A percentile compares a stretch with the other conserved stretches of the same genome.
Conservation (phyloP, 73 alveolate genomes). For the Stentor roeselii region DNA sequence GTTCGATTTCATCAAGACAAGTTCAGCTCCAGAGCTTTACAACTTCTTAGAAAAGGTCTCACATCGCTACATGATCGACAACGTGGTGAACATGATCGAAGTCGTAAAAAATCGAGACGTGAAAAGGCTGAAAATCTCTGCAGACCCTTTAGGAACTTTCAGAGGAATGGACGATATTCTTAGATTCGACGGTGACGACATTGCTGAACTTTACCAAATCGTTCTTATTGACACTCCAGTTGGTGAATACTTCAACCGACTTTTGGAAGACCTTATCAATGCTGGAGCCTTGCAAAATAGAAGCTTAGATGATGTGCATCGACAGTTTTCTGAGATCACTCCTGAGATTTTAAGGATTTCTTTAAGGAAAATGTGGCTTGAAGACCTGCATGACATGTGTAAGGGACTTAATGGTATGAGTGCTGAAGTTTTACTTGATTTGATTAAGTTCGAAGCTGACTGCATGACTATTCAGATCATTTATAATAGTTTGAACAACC, state of each 20-base stretch:
- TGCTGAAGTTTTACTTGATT: slow-evolving; percentile 78
- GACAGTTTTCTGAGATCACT: slow-evolving; percentile 47
- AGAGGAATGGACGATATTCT: slow-evolving; percentile 94
- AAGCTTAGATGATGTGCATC: slow-evolving; percentile 43
- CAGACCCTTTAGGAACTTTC: slow-evolving; percentile 98
- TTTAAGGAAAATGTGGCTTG: slow-evolving; percentile 95
- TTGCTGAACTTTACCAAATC: slow-evolving; percentile 89
- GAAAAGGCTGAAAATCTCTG: slow-evolving; percentile 55
- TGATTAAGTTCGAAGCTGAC: slow-evolving; percentile 95
- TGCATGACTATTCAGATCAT: slow-evolving; percentile 94
- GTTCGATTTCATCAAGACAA: slow-evolving; percentile 85
- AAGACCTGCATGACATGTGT: slow-evolving; percentile 90
- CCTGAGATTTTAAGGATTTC: slow-evolving; percentile 88
- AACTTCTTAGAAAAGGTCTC: slow-evolving; percentile 56
- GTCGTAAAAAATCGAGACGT: slow-evolving; percentile 88
- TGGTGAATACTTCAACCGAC: slow-evolving; percentile 92
- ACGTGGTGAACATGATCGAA: slow-evolving; percentile 95
- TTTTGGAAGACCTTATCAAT: slow-evolving; percentile 87
- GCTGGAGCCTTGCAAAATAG: slow-evolving; percentile 54
- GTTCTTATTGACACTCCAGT: slow-evolving; percentile 98
- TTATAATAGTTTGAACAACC: slow-evolving; percentile 84
- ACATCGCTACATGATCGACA: slow-evolving; percentile 88
- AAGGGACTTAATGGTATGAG: slow-evolving; percentile 71
- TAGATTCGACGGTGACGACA: slow-evolving; percentile 93
- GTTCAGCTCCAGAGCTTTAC: slow-evolving; percentile 85